A percentile compares a stretch with the other conserved stretches of the same genome.
These are phyloP conservation scores for Fusarium albidum DNA, from an alignment of 2,329 filamentous ascomycete species.

Conservation along the genomic window DNA sequence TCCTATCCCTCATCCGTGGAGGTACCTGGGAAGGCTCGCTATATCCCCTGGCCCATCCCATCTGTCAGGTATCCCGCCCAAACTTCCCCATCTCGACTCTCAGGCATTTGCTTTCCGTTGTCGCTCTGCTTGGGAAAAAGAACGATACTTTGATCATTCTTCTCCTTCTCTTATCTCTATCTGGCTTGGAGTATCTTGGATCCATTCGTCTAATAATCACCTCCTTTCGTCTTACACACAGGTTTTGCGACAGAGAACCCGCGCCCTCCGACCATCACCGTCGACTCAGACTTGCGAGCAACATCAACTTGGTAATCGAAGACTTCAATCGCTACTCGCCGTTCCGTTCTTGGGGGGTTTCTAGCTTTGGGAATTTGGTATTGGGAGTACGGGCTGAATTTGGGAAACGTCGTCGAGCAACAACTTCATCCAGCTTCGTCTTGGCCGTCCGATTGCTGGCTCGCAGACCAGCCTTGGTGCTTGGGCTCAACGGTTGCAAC, in stretches of 20 bases:
- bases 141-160: constrained; percentile 17
- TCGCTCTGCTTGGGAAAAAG: constrained; percentile 12
- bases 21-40: constrained; percentile 26
- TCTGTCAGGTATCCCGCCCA: constrained; percentile 34
- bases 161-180: constrained; percentile 11
- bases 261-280: constrained; percentile 18
- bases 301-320: constrained; percentile 25
- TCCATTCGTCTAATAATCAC: background rate
- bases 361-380: background rate
- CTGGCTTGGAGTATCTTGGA: constrained; percentile 1
- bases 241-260: constrained; percentile 13
- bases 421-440: background rate
- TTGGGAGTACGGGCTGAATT: constrained; percentile 1
- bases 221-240: constrained; percentile 10
- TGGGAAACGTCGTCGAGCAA: background rate
- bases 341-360: constrained; percentile 9
- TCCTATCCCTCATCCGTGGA: constrained; percentile 24
- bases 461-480: constrained; percentile 3
- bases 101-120: constrained; percentile 12
- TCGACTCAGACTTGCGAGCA: constrained; percentile 24
- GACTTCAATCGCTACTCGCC: constrained; percentile 5
- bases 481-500: background rate
- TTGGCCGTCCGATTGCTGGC: background rate
- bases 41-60: constrained; percentile 31
- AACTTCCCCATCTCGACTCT: constrained; percentile 30